Base-by-base conservation (phyloP, 768 basidiomycete species). In the Pulveroboletus ravenelii region DNA sequence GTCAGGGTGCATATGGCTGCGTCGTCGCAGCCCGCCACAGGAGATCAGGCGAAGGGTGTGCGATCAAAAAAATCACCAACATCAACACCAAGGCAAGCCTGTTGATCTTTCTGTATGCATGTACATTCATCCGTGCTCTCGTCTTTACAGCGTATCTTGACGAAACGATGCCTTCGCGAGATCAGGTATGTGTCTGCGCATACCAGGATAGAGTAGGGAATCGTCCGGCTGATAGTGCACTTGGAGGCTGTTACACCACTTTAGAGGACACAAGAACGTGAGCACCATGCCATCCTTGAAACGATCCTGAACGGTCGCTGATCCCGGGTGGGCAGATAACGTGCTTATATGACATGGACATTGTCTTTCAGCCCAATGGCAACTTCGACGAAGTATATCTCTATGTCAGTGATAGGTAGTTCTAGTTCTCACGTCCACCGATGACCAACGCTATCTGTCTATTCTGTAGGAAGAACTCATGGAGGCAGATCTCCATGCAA, bases 401-500 rank as follows among this genome's bases (percentile, higher is more conserved):
- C 63, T 91, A 93, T 60, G 89, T 91, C 56, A 56, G 85, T 73
- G 36, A 54, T 41, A 15, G 17, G 9, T 44, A 12, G 10, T 31
- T 47, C 15, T 44, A 10, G 10, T 31, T 47, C 15, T 50, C n/a
- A 35, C 10, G n/a, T 53, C 35, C 17, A n/a, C 31, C n/a, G 32
- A 50, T 41, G 23, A 48, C 42, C 18, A 15, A 47, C 27, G n/a
- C 14, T 39, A n/a, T 29, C 37, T 23, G 45, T 49, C 32, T 53
- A 50, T 8, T 34, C 49, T 50, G 34, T 70, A 98, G 89, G 94
- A 98, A 74, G 96, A 99, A 69, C 82, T 98, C 59, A 99, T 98
- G 96, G 96, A 99, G 67, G 96, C 96, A 48, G 96, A 99, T 80
- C 78, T 99, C 17, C 96, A 98, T 63, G 96, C 96, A 17, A 99